Base-by-base conservation (phyloP, 2,329 filamentous ascomycete genomes). In the Aureobasidium pullulans region DNA sequence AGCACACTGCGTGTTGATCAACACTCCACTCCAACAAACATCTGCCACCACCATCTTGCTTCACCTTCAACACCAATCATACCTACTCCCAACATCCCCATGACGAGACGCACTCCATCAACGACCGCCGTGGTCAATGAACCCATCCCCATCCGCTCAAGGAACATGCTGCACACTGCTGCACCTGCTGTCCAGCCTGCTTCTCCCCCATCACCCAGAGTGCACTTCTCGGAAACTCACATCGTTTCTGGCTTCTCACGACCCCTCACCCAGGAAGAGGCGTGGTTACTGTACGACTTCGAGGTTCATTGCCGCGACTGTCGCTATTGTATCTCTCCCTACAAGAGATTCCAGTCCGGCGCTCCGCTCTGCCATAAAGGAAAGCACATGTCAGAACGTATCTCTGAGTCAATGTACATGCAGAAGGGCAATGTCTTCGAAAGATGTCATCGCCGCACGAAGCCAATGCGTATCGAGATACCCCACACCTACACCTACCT, bases 211-310 rank as follows among this genome's bases (percentile, higher is more conserved):
- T 66, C 68, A 28, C 63, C 67, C 28, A 67, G 64, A 46, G 71
- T 71, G 50, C 69, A 66, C 31, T 63, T 66, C 7, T 60, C 57
- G 13, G 61, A 62, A 32, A 48, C 61, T 64, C 28, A 36, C n/a
- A 54, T 58, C 9, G 71, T 75, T 47, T 70, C 67, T 60, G 32
- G 52, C 13, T 68, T 69, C 19, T 74, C 73, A 4, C 72, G 77
- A 49, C 73, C 74, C 31, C 66, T 75, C 39, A 74, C 71, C 61
- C 66, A 66, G 5, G 64, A 69, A 39, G 77, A 79, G 68, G 72
- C 71, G 62, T 77, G 76, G 76, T 73, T 74, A 1, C 66, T 76
- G 59, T 77, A 77, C 69, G 68, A 77, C 70, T 79, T 77, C 61
- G 77, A 79, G 65, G 70, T 68, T 61, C 77, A 80, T 67, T 75